Conservation (phyloP, 768 basidiomycete species). For the Cyclocybe cylindracea region DNA sequence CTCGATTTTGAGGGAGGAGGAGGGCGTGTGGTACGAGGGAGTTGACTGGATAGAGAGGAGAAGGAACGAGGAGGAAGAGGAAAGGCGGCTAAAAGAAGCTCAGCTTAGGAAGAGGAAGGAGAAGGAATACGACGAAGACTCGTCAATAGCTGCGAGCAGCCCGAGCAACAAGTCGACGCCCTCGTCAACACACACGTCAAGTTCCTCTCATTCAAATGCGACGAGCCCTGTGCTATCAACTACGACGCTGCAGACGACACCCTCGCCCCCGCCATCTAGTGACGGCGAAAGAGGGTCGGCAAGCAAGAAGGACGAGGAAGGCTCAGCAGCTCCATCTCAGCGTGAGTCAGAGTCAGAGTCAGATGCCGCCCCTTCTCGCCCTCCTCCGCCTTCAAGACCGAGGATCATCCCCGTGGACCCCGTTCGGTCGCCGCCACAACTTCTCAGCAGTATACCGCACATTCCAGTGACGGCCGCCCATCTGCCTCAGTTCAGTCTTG, state of each 20-base stretch:
- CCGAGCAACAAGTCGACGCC: slow-evolving; percentile 29
- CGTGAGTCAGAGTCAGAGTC: neutral
- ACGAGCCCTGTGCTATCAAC: slow-evolving; percentile 78
- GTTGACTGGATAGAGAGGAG: slow-evolving; percentile 64
- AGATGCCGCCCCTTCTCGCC: neutral
- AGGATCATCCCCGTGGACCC: slow-evolving; percentile 48
- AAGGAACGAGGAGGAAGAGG: slow-evolving; percentile 36
- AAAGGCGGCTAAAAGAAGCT: slow-evolving; percentile 7
- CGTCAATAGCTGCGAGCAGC: slow-evolving; percentile 41
- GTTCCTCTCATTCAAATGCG: slow-evolving; percentile 30
- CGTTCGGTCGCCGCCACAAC: slow-evolving; percentile 58
- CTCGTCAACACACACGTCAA: no score
- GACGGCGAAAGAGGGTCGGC: slow-evolving; percentile 32
- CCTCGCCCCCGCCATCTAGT: slow-evolving; percentile 62
- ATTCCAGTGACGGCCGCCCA: slow-evolving; percentile 58
- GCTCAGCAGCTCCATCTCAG: neutral
- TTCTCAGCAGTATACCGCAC: slow-evolving; percentile 69
- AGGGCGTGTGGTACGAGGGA: slow-evolving; percentile 73
- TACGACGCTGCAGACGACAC: slow-evolving; percentile 76
- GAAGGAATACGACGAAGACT: slow-evolving; percentile 48
- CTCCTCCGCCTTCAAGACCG: slow-evolving; percentile 8
- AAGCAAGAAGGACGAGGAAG: slow-evolving; percentile 23
- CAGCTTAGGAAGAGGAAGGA: slow-evolving; percentile 25
- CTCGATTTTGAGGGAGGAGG: slow-evolving; percentile 54
- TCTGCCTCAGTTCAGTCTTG: slow-evolving; percentile 57